Evolutionary conservation across 768 basidiomycete genomes (phyloP).

Genomic region (Pholiota conissans): DNA sequence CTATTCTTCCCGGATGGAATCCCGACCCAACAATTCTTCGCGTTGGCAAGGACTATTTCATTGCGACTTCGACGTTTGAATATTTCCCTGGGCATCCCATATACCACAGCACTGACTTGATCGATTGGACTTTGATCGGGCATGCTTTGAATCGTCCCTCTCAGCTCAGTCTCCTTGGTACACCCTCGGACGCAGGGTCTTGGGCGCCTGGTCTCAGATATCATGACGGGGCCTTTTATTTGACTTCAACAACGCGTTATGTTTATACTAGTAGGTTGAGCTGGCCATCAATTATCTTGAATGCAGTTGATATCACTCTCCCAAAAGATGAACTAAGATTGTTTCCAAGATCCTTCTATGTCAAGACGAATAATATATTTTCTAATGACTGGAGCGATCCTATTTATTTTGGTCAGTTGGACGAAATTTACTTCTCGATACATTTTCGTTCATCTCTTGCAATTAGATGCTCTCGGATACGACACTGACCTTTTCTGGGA

Average conservation of each 20-base stretch:
- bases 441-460: neutral
- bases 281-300: neutral
- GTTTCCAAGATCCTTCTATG: slow-evolving; percentile 1
- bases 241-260: neutral
- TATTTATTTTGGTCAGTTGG: neutral
- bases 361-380: slow-evolving; percentile 2
- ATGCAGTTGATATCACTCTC: neutral
- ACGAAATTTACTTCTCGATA: neutral
- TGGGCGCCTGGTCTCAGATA: slow-evolving; percentile 1
- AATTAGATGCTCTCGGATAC: neutral
- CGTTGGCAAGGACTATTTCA: neutral
- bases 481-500: slow-evolving; percentile 1
- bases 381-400: neutral
- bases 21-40: slow-evolving; percentile 2
- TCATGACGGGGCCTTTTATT: neutral
- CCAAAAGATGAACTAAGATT: neutral
- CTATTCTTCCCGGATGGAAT: slow-evolving; percentile 3
- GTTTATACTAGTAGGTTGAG: neutral
- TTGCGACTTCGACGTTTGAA: slow-evolving; percentile 1
- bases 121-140: neutral
- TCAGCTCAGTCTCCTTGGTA: slow-evolving; percentile 4
- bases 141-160: neutral
- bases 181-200: neutral
- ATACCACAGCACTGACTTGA: slow-evolving; percentile 1
- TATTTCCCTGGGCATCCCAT: slow-evolving; percentile 2